phyloP scores from a whole-genome alignment of 78 protist genomes.

The Paulinella micropora region DNA sequence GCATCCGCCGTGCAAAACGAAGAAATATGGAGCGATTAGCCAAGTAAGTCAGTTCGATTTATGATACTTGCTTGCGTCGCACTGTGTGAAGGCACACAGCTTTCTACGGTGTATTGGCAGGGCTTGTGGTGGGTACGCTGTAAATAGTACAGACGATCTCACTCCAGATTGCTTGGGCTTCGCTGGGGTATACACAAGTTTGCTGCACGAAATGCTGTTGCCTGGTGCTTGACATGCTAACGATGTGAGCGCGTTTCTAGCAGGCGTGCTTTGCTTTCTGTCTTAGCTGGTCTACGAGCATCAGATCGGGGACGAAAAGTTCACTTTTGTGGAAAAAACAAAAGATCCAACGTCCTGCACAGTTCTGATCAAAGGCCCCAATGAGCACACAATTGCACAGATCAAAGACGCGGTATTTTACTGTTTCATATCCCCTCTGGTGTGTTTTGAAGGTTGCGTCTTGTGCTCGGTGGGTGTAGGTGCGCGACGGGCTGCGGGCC shows the following conservation, averaged over 20 bases:
- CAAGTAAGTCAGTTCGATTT: too few species aligned
- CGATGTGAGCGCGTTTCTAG: not conserved
- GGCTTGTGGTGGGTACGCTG: slow-evolving; percentile 95
- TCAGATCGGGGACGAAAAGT: slow-evolving; percentile 91
- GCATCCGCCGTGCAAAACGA: slow-evolving; percentile 92
- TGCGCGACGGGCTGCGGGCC: slow-evolving; percentile 98
- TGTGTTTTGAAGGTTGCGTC: too few species aligned
- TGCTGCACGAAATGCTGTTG: not conserved
- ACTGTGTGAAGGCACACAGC: too few species aligned
- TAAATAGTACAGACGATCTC: slow-evolving; percentile 85
- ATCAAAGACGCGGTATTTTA: slow-evolving; percentile 84
- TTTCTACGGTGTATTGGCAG: slow-evolving; percentile 51
- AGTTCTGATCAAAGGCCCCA: slow-evolving; percentile 88
- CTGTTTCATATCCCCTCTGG: too few species aligned
- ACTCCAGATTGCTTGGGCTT: slow-evolving; percentile 64
- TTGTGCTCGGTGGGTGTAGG: too few species aligned
- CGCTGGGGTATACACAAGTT: slow-evolving; percentile 52
- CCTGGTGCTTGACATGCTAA: not conserved
- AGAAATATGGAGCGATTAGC: not conserved
- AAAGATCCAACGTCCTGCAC: slow-evolving; percentile 86
- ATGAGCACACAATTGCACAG: slow-evolving; percentile 85
- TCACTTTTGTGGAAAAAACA: slow-evolving; percentile 92
- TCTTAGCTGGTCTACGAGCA: slow-evolving; percentile 68
- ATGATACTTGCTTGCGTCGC: too few species aligned
- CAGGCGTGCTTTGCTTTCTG: not conserved